These are phyloP conservation scores for Yamadazyma buinensis DNA, from an alignment of 1,139 yeast species.

Conservation along the genomic window DNA sequence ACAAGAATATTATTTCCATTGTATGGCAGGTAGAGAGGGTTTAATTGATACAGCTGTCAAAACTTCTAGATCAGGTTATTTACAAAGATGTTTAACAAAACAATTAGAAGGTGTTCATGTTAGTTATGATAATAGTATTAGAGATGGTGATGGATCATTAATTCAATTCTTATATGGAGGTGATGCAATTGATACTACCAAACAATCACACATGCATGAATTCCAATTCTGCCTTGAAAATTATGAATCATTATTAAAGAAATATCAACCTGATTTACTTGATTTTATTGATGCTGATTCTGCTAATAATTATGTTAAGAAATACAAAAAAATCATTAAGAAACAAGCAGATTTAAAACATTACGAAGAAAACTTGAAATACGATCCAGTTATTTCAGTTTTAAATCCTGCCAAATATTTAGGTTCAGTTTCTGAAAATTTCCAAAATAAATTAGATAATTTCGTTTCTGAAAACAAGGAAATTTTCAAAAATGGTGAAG, in stretches of 20 bases:
- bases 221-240: constrained; percentile 92
- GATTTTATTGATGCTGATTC: constrained; percentile 70
- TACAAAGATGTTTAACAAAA: constrained; percentile 97
- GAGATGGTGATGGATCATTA: constrained; percentile 93
- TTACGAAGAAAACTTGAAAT: constrained; percentile 58
- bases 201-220: constrained; percentile 91
- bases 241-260: constrained; percentile 78
- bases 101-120: constrained; percentile 97
- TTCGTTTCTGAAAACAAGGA: constrained; percentile 56
- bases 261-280: constrained; percentile 71
- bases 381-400: constrained; percentile 85
- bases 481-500: constrained; percentile 52
- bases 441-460: constrained; percentile 73
- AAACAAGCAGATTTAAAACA: constrained; percentile 65
- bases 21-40: constrained; percentile 99
- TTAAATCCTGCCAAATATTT: constrained; percentile 85
- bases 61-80: constrained; percentile 96
- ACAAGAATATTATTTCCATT: constrained; percentile 99
- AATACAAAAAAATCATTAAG: constrained; percentile 69
- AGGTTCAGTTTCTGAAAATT: constrained; percentile 91
- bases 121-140: constrained; percentile 89
- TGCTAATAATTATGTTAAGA: constrained; percentile 78
- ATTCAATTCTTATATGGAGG: constrained; percentile 97
- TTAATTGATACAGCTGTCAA: constrained; percentile 98
- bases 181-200: constrained; percentile 90